Evolutionary conservation across 1,284 basidiomycete genomes (phyloP).

Genomic region (Grifola frondosa): DNA sequence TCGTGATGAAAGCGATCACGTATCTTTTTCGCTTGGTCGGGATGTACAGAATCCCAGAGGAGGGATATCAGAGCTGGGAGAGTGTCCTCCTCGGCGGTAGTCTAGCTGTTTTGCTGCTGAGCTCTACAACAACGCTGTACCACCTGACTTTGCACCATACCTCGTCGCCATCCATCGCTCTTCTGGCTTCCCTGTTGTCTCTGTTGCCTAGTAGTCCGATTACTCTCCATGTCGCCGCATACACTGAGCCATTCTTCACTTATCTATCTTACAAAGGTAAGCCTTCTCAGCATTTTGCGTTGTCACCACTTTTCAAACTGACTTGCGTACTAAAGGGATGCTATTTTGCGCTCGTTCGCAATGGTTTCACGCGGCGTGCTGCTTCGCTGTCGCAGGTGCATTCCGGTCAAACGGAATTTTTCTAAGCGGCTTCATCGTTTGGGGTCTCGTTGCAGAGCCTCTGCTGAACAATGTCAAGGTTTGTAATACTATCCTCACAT

Average conservation of each 20-base stretch:
- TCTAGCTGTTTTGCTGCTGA: slow-evolving; percentile 43
- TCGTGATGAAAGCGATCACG: slow-evolving; percentile 47
- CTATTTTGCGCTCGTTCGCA: slow-evolving; percentile 48
- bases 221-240: slow-evolving; percentile 69
- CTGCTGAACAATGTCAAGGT: slow-evolving; percentile 40
- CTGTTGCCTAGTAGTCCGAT: slow-evolving; percentile 81
- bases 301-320: not conserved
- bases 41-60: not conserved
- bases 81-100: slow-evolving; percentile 37
- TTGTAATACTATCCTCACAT: slow-evolving; percentile 10
- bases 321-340: slow-evolving; percentile 48
- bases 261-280: slow-evolving; percentile 73
- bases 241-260: slow-evolving; percentile 86
- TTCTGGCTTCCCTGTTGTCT: slow-evolving; percentile 65
- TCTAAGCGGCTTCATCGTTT: slow-evolving; percentile 72
- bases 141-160: slow-evolving; percentile 55
- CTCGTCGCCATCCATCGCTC: slow-evolving; percentile 54
- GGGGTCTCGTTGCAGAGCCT: slow-evolving; percentile 62
- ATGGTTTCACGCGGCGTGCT: slow-evolving; percentile 55
- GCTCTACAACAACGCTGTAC: slow-evolving; percentile 61
- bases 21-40: slow-evolving; percentile 22
- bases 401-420: slow-evolving; percentile 87
- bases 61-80: slow-evolving; percentile 6
- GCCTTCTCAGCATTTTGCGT: slow-evolving; percentile 14
- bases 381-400: slow-evolving; percentile 63